Evolutionary conservation across 164 flowering plant species (phyloP), one percentile per base, ranked within the genome.

Genomic region (Chimonanthus praecox): DNA sequence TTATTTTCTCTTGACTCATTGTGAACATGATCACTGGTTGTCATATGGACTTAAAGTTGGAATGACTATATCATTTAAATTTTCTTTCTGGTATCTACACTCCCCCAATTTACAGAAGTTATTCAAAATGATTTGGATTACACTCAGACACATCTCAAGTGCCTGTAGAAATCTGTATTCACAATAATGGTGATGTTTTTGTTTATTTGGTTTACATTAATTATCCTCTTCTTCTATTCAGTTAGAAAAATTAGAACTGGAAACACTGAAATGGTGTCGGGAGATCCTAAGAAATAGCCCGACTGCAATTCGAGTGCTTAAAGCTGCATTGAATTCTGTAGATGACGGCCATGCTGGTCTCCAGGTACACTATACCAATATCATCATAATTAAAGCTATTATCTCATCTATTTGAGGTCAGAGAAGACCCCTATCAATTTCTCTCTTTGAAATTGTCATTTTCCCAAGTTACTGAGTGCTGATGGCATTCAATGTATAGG

Each of bases 291-390:
- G 92, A 70, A 93, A 93, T 76, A 95, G 97, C 74, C 99, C 98
- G 0, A 91, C 96, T 64, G 96, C 98, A 43, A 84, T 95, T 70
- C 89, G 98, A 44, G 92, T 93, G 47, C 87, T 89, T 62, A 95
- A 93, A 81, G 80, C 99, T 68, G 82, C 99, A 79, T 83, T 95
- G 13, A 95, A 93, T 83, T 98, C 99, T 10, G 94, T 88, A 44
- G 99, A 95, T 80, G 99, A 95, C 79, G 97, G 99, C 10, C 99
- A 93, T 80, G 92, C 98, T 50, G 98, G 99, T 54, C 94, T 93
- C 67, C 94, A 89, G 98, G 99, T 91, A 83, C 58, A 46, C 3
- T 51, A 33, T 33, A 33, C 33, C 33, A 33, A 33, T 33, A 33
- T 33, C 33, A 33, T 33, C 33, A 33, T 33, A 33, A 33, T 33